Conservation (phyloP, 2,329 filamentous ascomycete genomes). For the Diplodia sapinea region DNA sequence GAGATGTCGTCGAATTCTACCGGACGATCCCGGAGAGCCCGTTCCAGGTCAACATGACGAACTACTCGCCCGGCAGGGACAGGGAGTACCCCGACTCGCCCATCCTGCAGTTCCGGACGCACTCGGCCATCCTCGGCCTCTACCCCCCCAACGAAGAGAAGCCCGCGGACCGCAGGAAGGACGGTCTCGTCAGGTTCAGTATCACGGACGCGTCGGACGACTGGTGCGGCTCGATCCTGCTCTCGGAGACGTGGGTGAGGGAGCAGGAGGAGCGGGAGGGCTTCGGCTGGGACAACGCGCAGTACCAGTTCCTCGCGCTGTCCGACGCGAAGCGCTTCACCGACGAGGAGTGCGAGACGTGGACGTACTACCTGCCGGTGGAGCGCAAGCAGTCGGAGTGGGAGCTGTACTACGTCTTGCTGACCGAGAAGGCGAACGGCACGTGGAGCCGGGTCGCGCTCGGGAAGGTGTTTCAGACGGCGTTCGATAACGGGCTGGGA, state of each 20-base stretch:
- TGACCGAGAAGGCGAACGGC: conserved; percentile 37
- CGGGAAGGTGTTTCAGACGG: conserved; percentile 45
- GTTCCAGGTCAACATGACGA: conserved; percentile 31
- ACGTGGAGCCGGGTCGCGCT: conserved; percentile 41
- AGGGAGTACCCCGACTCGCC: conserved; percentile 33
- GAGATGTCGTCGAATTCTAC: conserved; percentile 6
- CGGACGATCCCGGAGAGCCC: conserved; percentile 33
- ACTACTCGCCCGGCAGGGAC: neutral
- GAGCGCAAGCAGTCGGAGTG: conserved; percentile 43
- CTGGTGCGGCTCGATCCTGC: conserved; percentile 44
- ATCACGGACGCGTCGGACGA: conserved; percentile 41
- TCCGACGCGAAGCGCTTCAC: conserved; percentile 46
- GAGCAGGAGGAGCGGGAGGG: neutral
- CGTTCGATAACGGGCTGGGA: conserved; percentile 35
- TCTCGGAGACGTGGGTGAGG: conserved; percentile 26
- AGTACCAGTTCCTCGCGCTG: conserved; percentile 43
- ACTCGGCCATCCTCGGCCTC: conserved; percentile 34
- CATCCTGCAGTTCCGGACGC: conserved; percentile 45
- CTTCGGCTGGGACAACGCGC: conserved; percentile 14
- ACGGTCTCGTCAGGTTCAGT: conserved; percentile 37
- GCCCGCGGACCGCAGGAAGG: too few species aligned
- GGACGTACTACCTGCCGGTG: conserved; percentile 47
- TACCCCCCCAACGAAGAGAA: neutral
- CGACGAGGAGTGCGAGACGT: conserved; percentile 40
- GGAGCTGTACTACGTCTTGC: conserved; percentile 45